phyloP scores from a whole-genome alignment of 2,329 filamentous ascomycete genomes.

The Talaromyces sp. region DNA sequence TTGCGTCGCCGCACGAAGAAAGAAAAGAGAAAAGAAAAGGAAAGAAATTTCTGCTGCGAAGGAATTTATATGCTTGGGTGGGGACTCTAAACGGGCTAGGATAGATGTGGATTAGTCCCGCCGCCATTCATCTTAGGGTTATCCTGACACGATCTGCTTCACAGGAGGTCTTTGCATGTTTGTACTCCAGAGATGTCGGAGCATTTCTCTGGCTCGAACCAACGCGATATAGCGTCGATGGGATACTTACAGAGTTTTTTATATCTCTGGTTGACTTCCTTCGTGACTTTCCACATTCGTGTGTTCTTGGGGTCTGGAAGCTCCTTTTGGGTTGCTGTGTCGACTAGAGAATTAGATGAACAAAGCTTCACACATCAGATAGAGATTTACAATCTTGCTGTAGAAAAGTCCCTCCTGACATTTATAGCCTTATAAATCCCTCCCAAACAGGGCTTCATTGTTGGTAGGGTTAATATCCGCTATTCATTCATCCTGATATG shows the following conservation, averaged over 20 bases:
- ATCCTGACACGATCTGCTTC: not conserved
- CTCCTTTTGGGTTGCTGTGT: not conserved
- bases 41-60: constrained; percentile 7
- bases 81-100: constrained; percentile 10
- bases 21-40: constrained; percentile 51
- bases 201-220: not conserved
- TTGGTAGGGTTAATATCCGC: not conserved
- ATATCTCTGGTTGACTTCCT: not conserved
- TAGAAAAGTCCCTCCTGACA: not conserved
- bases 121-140: not conserved
- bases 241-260: not conserved
- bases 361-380: not conserved
- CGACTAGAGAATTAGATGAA: not conserved
- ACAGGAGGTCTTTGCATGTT: not conserved
- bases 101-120: not conserved
- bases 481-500: no score
- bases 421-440: not conserved
- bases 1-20: constrained; percentile 79
- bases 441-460: not conserved
- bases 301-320: not conserved
- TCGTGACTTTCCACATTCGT: not conserved
- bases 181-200: not conserved
- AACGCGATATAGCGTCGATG: not conserved
- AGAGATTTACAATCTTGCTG: not conserved
- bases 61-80: constrained; percentile 17